Percentiles rank a stretch among this genome's conserved stretches.
Conservation (phyloP, 345 rosid species). For the Pugionium cornutum region DNA sequence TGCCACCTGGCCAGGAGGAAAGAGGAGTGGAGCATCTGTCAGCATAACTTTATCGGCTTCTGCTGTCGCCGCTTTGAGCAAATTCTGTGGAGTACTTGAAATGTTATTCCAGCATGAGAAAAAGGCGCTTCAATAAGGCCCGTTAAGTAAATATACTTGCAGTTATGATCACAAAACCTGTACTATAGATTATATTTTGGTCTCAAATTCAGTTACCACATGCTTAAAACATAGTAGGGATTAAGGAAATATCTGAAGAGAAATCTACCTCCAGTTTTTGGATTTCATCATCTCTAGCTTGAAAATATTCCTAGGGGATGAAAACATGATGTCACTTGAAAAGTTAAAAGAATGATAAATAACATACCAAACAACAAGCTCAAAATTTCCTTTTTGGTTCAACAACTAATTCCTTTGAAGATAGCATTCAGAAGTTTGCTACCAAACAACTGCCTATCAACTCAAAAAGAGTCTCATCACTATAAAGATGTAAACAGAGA, state of each 20-base stretch:
- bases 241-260: background rate
- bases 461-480: background rate
- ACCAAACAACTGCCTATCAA: conserved; percentile 6
- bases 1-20: conserved; percentile 89
- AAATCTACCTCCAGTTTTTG: conserved; percentile 63
- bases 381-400: background rate
- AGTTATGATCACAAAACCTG: background rate
- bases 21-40: conserved; percentile 89
- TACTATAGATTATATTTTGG: conserved; percentile 1
- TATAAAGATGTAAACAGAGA: background rate
- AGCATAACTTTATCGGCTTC: conserved; percentile 87
- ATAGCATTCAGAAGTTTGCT: conserved; percentile 12
- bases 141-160: conserved; percentile 5
- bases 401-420: background rate
- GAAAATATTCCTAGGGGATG: conserved; percentile 57
- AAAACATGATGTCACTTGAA: conserved; percentile 24
- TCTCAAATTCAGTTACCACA: conserved; percentile 5
- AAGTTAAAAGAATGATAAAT: conserved; percentile 9
- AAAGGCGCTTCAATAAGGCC: conserved; percentile 7
- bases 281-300: conserved; percentile 55
- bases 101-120: conserved; percentile 24
- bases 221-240: background rate
- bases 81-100: conserved; percentile 48
- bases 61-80: conserved; percentile 59
- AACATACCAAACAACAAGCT: conserved; percentile 10